Percentiles rank a stretch among this genome's conserved stretches.
These are phyloP conservation scores for Globisporangium rhizosaccharum DNA, from an alignment of 352 stramenopile species.

Conservation along the genomic window DNA sequence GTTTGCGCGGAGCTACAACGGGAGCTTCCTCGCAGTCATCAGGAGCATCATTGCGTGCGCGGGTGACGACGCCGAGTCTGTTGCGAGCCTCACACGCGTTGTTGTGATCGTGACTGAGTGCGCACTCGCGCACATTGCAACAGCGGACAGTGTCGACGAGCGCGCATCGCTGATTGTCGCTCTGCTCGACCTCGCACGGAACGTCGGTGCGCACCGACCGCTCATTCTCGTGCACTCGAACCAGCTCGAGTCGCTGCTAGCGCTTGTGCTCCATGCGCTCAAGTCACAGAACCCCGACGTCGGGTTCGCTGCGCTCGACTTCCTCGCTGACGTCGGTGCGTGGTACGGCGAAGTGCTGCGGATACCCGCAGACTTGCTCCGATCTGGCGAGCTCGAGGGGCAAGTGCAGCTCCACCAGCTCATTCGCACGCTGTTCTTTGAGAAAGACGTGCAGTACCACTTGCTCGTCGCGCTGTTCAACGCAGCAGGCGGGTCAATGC, in stretches of 20 bases:
- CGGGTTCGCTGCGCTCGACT: constrained; percentile 42
- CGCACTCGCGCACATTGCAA: constrained; percentile 49
- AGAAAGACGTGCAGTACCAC: constrained; percentile 74
- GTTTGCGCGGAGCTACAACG: constrained; percentile 52
- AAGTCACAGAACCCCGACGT: constrained; percentile 67
- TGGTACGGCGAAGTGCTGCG: constrained; percentile 71
- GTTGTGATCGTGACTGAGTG: constrained; percentile 54
- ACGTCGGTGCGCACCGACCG: constrained; percentile 45
- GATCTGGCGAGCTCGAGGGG: constrained; percentile 38
- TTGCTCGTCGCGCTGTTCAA: constrained; percentile 64
- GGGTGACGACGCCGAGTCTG: constrained; percentile 51
- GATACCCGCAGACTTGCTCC: constrained; percentile 42
- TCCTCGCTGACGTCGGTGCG: constrained; percentile 57
- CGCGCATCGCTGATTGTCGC: constrained; percentile 39
- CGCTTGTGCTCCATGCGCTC: constrained; percentile 52
- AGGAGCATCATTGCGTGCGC: constrained; percentile 62
- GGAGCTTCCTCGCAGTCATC: constrained; percentile 60
- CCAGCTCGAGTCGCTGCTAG: constrained; percentile 55
- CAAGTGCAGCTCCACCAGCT: constrained; percentile 55
- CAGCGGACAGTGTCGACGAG: constrained; percentile 43
- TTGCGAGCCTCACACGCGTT: constrained; percentile 56
- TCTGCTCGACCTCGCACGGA: constrained; percentile 56
- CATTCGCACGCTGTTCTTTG: constrained; percentile 72
- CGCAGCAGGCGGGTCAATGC: constrained; percentile 49
- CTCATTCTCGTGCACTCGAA: constrained; percentile 65